A percentile compares a stretch with the other conserved stretches of the same genome.
These are phyloP conservation scores for Bothriochloa decipiens DNA, from an alignment of 176 grass and related monocot species.

Conservation along the genomic window DNA sequence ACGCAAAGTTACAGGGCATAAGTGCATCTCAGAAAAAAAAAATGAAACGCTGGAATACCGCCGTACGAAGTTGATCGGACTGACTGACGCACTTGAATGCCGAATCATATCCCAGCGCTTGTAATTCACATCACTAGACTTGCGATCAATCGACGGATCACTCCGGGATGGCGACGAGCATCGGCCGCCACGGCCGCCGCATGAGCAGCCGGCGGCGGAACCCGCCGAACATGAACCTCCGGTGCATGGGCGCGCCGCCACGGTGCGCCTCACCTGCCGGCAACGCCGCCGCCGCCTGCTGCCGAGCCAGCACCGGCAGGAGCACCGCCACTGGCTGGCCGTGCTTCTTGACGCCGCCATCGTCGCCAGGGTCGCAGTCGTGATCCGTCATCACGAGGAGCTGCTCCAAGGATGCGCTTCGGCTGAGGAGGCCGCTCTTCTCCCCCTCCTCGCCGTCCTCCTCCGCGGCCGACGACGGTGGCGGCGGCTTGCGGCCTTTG, in stretches of 20 bases:
- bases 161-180: constrained; percentile 89
- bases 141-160: constrained; percentile 15
- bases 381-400: constrained; percentile 36
- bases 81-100: background rate
- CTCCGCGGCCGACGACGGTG: background rate
- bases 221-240: constrained; percentile 59
- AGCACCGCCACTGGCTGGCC: background rate
- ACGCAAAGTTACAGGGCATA: constrained; percentile 40
- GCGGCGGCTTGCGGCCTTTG: background rate
- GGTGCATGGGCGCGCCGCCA: constrained; percentile 24
- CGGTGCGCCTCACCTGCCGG: background rate
- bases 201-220: constrained; percentile 66
- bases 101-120: background rate
- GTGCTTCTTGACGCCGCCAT: constrained; percentile 17
- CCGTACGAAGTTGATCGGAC: background rate
- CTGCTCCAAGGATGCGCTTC: constrained; percentile 43
- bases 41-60: background rate
- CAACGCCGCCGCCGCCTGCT: background rate
- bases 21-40: background rate
- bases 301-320: background rate
- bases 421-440: constrained; percentile 49
- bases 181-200: constrained; percentile 69
- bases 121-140: background rate
- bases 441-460: background rate
- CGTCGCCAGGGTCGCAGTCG: background rate